phyloP scores from a whole-genome alignment of 169 alveolate genomes.

The Amoebophrya sp. region DNA sequence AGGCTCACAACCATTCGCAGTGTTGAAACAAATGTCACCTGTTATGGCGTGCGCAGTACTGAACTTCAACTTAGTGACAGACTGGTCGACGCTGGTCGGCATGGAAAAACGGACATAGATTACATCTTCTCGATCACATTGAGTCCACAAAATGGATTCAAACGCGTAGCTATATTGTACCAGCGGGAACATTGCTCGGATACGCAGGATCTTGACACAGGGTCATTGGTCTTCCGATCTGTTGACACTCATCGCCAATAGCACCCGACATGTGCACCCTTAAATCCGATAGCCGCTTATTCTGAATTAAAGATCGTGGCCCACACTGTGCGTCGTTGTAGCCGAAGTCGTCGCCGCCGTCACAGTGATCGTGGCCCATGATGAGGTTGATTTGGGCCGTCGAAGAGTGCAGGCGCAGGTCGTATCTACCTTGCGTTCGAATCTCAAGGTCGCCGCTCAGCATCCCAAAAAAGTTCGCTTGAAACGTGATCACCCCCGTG shows the following conservation, averaged over 20 bases:
- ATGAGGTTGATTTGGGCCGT: background rate
- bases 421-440: background rate
- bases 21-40: constrained; percentile 18
- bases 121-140: too few species aligned
- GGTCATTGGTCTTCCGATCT: background rate
- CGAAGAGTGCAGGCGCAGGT: background rate
- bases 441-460: background rate
- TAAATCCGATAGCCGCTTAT: background rate
- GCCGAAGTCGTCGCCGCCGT: background rate
- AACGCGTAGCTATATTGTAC: background rate
- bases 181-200: background rate
- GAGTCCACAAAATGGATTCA: too few species aligned
- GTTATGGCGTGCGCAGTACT: too few species aligned
- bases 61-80: too few species aligned
- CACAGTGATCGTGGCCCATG: constrained; percentile 11
- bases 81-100: too few species aligned
- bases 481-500: background rate
- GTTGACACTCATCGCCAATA: background rate
- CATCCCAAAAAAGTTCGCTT: background rate
- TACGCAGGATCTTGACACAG: background rate
- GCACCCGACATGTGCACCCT: background rate
- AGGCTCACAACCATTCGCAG: background rate
- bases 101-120: too few species aligned
- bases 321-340: constrained; percentile 12
- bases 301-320: background rate